Percentiles rank a stretch among this genome's conserved stretches.
These are phyloP conservation scores for Pseudogymnoascus sp. DNA, from an alignment of 2,329 filamentous ascomycete genomes.

Conservation along the genomic window DNA sequence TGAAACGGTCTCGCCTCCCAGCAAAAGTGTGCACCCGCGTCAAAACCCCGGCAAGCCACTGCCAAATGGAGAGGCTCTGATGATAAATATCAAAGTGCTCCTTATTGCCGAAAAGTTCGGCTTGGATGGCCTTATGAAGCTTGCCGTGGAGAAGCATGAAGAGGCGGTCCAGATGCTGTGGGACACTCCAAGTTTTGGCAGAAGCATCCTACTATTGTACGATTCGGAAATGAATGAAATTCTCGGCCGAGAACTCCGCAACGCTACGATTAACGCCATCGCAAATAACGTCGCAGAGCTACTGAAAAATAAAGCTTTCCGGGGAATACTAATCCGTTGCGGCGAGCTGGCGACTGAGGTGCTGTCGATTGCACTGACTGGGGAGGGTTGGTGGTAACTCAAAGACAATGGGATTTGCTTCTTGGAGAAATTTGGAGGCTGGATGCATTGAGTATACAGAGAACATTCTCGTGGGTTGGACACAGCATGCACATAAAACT, in stretches of 20 bases:
- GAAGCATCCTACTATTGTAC: neutral
- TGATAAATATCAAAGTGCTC: neutral
- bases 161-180: neutral
- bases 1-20: neutral
- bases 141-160: neutral
- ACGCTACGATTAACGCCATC: neutral
- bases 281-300: neutral
- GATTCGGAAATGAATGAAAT: neutral
- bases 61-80: neutral
- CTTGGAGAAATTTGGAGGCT: too few relatives aligned
- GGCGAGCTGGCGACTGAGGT: neutral
- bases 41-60: neutral
- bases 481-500: neutral
- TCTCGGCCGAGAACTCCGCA: neutral
- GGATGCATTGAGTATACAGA: neutral
- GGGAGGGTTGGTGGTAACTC: neutral
- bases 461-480: neutral
- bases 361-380: neutral
- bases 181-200: neutral
- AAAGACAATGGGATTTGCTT: neutral
- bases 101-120: neutral
- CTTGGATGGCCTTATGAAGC: neutral
- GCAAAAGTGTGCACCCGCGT: too few relatives aligned
- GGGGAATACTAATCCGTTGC: neutral
- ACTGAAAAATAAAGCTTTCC: neutral